These are phyloP conservation scores for Colletotrichum camelliae DNA, from an alignment of 2,329 filamentous ascomycete genomes.

Conservation along the genomic window DNA sequence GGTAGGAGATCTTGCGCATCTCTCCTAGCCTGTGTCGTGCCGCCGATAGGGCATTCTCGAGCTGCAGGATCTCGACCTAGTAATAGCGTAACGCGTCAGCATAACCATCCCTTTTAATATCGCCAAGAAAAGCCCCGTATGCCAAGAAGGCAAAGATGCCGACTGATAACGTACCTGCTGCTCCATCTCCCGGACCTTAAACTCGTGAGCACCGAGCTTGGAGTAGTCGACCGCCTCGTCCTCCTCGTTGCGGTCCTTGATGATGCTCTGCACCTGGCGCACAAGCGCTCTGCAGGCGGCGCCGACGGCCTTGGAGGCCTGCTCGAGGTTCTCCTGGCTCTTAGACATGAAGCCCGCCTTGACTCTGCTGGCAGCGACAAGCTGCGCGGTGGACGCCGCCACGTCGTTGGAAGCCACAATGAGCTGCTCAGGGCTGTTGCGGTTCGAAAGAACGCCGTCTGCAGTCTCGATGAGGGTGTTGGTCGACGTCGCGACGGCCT, in stretches of 20 bases:
- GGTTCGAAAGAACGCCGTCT: conserved; percentile 89
- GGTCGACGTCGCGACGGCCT: conserved; percentile 91
- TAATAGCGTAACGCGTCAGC: neutral
- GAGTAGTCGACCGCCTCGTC: conserved; percentile 86
- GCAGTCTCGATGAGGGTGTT: conserved; percentile 98
- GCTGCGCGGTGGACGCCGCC: conserved; percentile 92
- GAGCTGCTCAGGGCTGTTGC: conserved; percentile 94
- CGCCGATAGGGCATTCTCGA: conserved; percentile 83
- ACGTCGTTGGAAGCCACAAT: conserved; percentile 98
- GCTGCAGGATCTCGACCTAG: conserved; percentile 94
- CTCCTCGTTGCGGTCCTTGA: conserved; percentile 82
- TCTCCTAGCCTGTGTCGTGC: conserved; percentile 87
- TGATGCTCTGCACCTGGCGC: conserved; percentile 92
- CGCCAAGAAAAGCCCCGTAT: neutral
- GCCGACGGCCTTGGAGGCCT: conserved; percentile 91
- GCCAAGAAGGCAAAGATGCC: neutral
- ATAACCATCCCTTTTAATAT: neutral
- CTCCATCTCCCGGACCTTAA: conserved; percentile 99
- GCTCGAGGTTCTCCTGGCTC: conserved; percentile 90
- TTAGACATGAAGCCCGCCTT: conserved; percentile 99
- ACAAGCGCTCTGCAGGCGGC: conserved; percentile 87
- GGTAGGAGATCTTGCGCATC: conserved; percentile 97
- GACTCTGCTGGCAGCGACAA: conserved; percentile 93
- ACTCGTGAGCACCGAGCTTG: conserved; percentile 90
- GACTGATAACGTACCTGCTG: conserved; percentile 75